These are phyloP conservation scores for Hypoxylon rubiginosum DNA, from an alignment of 2,329 filamentous ascomycete genomes.

Conservation along the genomic window DNA sequence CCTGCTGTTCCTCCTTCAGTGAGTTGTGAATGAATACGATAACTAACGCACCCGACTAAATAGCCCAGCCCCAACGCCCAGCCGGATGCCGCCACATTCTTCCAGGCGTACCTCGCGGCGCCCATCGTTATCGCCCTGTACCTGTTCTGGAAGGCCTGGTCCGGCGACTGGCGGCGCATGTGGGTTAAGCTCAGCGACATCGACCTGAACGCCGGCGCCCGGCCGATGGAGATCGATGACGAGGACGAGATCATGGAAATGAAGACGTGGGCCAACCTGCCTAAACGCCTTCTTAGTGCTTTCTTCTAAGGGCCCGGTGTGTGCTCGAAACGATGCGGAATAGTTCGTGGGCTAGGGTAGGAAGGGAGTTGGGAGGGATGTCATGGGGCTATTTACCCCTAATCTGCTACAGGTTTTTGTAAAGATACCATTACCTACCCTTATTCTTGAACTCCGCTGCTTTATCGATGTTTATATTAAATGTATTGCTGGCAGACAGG, in stretches of 20 bases:
- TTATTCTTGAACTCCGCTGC: no score
- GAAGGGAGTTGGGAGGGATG: not conserved
- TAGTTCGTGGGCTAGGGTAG: not conserved
- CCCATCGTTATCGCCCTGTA: conserved; percentile 71
- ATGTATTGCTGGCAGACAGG: no score
- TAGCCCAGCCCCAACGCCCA: conserved; percentile 53
- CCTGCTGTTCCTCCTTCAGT: not conserved
- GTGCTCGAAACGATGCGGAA: not conserved
- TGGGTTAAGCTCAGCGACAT: conserved; percentile 71
- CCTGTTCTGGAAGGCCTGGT: conserved; percentile 74
- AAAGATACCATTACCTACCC: not conserved
- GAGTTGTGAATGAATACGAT: not conserved
- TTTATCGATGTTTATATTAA: no score
- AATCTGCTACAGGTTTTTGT: not conserved
- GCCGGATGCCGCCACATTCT: conserved; percentile 66
- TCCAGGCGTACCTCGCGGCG: conserved; percentile 68
- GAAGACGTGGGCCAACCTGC: conserved; percentile 55
- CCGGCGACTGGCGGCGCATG: conserved; percentile 63
- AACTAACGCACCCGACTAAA: conserved; percentile 26
- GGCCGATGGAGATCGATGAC: conserved; percentile 66
- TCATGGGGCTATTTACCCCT: not conserved
- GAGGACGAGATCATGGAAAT: conserved; percentile 49
- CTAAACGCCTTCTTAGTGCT: conserved; percentile 52
- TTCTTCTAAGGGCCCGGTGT: conserved; percentile 51
- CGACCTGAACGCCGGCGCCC: conserved; percentile 71